Base-by-base conservation (phyloP, 768 basidiomycete genomes). In the Chlorophyllum brunneum region DNA sequence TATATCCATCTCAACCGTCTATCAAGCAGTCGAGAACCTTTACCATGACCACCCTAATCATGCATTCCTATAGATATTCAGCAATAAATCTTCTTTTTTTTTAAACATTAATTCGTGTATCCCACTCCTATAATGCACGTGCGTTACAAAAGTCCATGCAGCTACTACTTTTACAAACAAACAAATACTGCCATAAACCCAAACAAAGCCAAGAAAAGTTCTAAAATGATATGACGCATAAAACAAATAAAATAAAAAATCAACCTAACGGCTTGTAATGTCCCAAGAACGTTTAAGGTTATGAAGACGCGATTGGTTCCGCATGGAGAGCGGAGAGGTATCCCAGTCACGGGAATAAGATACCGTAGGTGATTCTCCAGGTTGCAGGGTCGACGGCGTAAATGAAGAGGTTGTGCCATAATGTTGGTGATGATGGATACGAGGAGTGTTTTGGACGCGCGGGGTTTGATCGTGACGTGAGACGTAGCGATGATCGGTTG, bases 1-100 rank as follows among this genome's bases (percentile, higher is more conserved):
- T 95, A 95, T 64, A 92, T 95, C 56, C 93, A 95, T 65, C 71
- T 94, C 47, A 94, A 94, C 64, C 78, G 86, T 41, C 76, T 94
- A 13, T 90, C 88, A 8, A 91, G 87, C 63, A 90, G 86, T 60
- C 74, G 82, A 22, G 90, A 92, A 68, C 90, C 90, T 2, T 67
- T 92, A 41, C 88, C 78, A 20, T 88, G 67, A 60, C 26, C 16
- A 54, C 38, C 26, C n/a, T 42, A 11, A 43, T 6, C 16, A 6
- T 29, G 6, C 37, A 13, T 13, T 15, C 23, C 29, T n/a, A n/a
- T n/a, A 23, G 31, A 29, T 44, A 3, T 41, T 23, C 20, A 31
- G 7, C 26, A 20, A 15, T 13, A 10, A n/a, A 20, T 33, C 23
- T 10, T 47, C 24, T n/a, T n/a, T n/a, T n/a, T n/a, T n/a, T n/a